Percentiles rank a stretch among this genome's conserved stretches.
Evolutionary conservation across 331 rosid genomes (phyloP).

Genomic region (Quercus phellos): DNA sequence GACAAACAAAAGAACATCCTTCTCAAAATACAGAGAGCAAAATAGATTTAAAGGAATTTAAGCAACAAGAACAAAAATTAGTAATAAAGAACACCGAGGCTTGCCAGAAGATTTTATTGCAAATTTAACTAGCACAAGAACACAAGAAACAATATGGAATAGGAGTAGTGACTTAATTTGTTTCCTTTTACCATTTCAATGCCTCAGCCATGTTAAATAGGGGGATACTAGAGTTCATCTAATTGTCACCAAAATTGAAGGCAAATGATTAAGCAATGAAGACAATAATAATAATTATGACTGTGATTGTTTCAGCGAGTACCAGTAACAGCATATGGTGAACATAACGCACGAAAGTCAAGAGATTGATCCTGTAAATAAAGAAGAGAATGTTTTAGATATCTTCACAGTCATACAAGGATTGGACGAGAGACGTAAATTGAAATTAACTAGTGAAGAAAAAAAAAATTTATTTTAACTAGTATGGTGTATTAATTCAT

Average conservation of each 20-base stretch:
- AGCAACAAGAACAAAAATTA: background rate
- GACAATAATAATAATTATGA: conserved; percentile 10
- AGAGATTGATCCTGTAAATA: conserved; percentile 92
- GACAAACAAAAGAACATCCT: background rate
- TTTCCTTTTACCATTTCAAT: background rate
- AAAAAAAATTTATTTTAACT: too few species aligned
- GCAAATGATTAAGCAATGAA: background rate
- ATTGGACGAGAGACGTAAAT: too few species aligned
- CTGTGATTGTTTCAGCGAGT: conserved; percentile 24
- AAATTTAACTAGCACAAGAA: background rate
- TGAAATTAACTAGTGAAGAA: too few species aligned
- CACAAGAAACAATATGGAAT: conserved; percentile 1
- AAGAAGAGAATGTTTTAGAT: conserved; percentile 34
- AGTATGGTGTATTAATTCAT: too few species aligned
- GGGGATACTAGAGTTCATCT: background rate
- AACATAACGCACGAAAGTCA: conserved; percentile 86
- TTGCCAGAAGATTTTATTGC: background rate
- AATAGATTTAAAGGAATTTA: background rate
- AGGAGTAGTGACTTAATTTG: background rate
- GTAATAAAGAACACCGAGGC: background rate
- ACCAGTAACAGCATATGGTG: conserved; percentile 91
- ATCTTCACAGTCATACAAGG: conserved; percentile 9
- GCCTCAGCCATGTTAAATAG: too few species aligned
- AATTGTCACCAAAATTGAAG: background rate
- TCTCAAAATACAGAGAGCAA: background rate